Evolutionary conservation across 1,139 yeast genomes (phyloP), one percentile per base, ranked within the genome.

Genomic region (Blastobotrys elegans): DNA sequence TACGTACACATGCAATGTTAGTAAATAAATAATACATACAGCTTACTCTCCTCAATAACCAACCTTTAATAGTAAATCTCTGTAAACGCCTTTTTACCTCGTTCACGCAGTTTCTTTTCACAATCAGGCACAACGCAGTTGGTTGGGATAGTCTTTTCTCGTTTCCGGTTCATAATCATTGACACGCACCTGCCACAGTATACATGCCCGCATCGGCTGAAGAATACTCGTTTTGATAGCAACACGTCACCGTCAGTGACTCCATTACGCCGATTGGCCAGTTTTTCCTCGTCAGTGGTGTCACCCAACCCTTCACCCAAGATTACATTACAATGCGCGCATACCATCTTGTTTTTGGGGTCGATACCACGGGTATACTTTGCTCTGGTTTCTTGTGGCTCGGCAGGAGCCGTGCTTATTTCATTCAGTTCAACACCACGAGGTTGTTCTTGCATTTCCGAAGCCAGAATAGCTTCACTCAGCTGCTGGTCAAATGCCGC

Each of bases 171-270:
- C 34, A 50, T 49, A 32, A 82, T 79, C 53, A 75, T 74, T 56
- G 76, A 77, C 17, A 84, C 85, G 67, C 96, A 89, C 46, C 92
- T 67, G 1, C 96, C 96, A 65, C 97, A 89, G 62, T 78, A 89
- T 1, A 82, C 76, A 67, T 89, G 97, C 0, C 96, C 96, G 69
- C 97, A 89, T 11, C 62, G 60, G 0, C 90, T 76, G 26, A 77
- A 74, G 61, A 83, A 88, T 4, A 84, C 77, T 51, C 92, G 73
- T 58, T 75, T 80, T 1, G 92, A 82, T 30, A 86, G 68, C 46
- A 77, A 82, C 30, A 69, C 62, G 58, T 86, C 95, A 1, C 71
- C 71, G 7, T 70, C 73, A 0, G 83, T 74, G 13, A 82, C 68
- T 31, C 67, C 51, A 17, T 54, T 56, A 16, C 55, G 56, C 22